Evolutionary conservation across 495 filamentous ascomycete genomes (phyloP).

Genomic region (Aspergillus saccharolyticus): DNA sequence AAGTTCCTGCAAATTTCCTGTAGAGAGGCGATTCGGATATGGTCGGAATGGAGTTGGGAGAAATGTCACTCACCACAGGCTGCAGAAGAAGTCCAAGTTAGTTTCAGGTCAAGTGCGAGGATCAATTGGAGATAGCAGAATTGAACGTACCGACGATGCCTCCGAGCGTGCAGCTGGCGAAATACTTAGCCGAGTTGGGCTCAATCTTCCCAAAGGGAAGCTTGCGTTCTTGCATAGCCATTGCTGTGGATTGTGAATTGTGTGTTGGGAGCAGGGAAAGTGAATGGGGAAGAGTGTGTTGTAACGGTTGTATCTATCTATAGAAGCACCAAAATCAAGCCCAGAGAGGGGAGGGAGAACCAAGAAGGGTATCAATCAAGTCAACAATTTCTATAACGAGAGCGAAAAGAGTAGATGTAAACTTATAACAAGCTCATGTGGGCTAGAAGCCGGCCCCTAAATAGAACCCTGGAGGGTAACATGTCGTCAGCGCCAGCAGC

Average conservation of each 20-base stretch:
- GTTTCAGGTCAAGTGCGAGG: not conserved
- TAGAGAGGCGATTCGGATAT: too few relatives aligned
- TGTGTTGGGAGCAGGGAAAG: not conserved
- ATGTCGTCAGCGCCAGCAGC: not conserved
- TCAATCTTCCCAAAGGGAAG: slow-evolving; percentile 55
- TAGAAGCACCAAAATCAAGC: not conserved
- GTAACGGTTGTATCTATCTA: not conserved
- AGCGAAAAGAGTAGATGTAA: not conserved
- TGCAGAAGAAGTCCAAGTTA: slow-evolving; percentile 15
- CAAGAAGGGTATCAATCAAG: not conserved
- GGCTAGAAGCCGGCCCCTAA: not conserved
- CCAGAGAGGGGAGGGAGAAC: not conserved
- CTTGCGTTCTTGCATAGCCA: slow-evolving; percentile 36
- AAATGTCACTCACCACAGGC: slow-evolving; percentile 50
- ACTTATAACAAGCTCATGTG: not conserved
- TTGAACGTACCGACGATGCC: slow-evolving; percentile 59
- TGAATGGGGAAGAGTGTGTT: not conserved
- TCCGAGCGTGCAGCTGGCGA: slow-evolving; percentile 58
- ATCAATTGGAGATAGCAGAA: not conserved
- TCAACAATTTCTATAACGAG: not conserved
- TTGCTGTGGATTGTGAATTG: slow-evolving; percentile 9
- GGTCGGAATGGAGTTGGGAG: not conserved
- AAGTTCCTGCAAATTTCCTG: too few relatives aligned
- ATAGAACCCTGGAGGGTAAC: not conserved
- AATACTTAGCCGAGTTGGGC: slow-evolving; percentile 63